Base-by-base conservation (phyloP, 2,329 filamentous ascomycete genomes). In the Colletotrichum caudatum region DNA sequence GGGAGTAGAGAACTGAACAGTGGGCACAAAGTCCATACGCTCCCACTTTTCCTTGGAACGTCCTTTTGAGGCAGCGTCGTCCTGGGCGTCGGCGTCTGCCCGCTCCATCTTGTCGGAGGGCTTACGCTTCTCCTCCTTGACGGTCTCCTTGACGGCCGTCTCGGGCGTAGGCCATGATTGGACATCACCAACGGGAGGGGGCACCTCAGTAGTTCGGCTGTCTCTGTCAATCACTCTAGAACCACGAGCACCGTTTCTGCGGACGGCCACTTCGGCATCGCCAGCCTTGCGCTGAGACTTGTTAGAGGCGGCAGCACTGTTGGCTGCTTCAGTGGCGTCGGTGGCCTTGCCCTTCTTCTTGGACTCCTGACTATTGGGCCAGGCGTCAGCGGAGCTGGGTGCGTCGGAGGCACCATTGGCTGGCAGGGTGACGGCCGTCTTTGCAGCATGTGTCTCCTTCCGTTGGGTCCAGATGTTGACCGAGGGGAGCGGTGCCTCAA, bases 151-250 rank as follows among this genome's bases (percentile, higher is more conserved):
- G 57, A 82, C 81, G 61, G 91, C 90, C 64, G 92, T 89, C 76
- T 97, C 94, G 0, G 94, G 94, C 3, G 95, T 98, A 20, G 96
- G 96, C 96, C 96, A 99, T 26, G 91, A 91, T 64, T 90, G 85
- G 61, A 93, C 87, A 80, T 98, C 95, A 70, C 89, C 90, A 58
- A 94, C 92, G 2, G 93, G 87, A 35, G 93, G 93, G 5, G 84
- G 78, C 2, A 81, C 73, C 33, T 81, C 82, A 23, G 61, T 71
- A 41, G 58, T 23, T 16, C 70, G 66, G 62, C 44, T 54, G 35
- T 72, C 70, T 74, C 83, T 87, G 26, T 87, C 86, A 3, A 78
- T 76, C 23, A 77, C 74, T 71, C 86, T 84, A 66, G 81, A 81
- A 11, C 86, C 87, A 58, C 87, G 84, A 5, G 83, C 78, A 5